Conservation (phyloP, 192 early-diverging fungal species). For the Geranomyces michiganensis region DNA sequence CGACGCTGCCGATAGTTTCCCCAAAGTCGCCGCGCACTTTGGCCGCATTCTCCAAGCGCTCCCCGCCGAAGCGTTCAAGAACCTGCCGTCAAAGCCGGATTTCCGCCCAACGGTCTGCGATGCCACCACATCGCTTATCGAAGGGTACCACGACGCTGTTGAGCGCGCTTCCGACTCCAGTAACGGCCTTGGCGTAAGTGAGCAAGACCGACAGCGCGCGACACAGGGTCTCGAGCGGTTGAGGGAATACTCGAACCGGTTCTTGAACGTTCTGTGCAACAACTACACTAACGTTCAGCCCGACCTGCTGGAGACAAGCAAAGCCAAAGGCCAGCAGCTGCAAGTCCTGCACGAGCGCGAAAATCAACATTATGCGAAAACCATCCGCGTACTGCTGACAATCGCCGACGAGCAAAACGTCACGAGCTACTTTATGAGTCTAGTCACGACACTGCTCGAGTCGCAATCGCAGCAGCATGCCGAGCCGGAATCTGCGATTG, state of each 20-base stretch:
- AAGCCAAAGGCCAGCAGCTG: slow-evolving; percentile 47
- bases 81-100: slow-evolving; percentile 63
- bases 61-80: slow-evolving; percentile 38
- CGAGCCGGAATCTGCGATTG: slow-evolving; percentile 49
- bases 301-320: slow-evolving; percentile 25
- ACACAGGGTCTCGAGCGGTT: slow-evolving; percentile 32
- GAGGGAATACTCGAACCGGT: slow-evolving; percentile 39
- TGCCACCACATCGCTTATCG: slow-evolving; percentile 60
- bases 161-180: not conserved
- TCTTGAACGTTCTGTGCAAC: slow-evolving; percentile 56
- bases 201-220: slow-evolving; percentile 23
- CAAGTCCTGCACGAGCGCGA: slow-evolving; percentile 52
- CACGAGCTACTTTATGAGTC: slow-evolving; percentile 51
- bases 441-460: slow-evolving; percentile 52
- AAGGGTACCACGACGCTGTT: slow-evolving; percentile 34
- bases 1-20: slow-evolving; percentile 60
- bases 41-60: slow-evolving; percentile 65
- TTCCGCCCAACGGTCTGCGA: slow-evolving; percentile 77
- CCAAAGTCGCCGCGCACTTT: slow-evolving; percentile 69
- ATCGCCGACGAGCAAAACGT: slow-evolving; percentile 53
- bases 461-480: slow-evolving; percentile 57
- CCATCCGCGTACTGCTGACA: slow-evolving; percentile 46
- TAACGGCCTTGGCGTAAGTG: not conserved
- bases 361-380: slow-evolving; percentile 45
- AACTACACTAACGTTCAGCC: slow-evolving; percentile 46